These are phyloP conservation scores for Collariella sp. DNA, from an alignment of 495 filamentous ascomycete genomes.

Conservation along the genomic window DNA sequence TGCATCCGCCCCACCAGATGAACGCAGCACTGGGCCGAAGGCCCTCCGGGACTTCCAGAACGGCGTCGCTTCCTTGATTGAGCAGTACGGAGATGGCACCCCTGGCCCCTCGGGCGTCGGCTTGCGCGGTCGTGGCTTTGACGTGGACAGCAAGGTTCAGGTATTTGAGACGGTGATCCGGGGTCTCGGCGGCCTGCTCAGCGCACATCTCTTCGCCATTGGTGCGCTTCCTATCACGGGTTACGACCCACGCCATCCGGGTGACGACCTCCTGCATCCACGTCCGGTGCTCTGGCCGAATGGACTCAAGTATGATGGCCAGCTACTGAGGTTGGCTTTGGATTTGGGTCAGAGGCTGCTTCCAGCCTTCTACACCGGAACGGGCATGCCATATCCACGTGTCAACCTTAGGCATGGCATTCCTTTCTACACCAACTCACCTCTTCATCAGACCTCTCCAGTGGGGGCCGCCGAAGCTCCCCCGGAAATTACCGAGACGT, in stretches of 20 bases:
- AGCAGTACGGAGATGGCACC: slow-evolving; percentile 79
- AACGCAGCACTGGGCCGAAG: slow-evolving; percentile 44
- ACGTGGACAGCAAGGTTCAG: slow-evolving; percentile 95
- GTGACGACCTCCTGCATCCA: slow-evolving; percentile 30
- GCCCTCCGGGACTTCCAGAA: slow-evolving; percentile 70
- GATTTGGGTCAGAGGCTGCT: slow-evolving; percentile 78
- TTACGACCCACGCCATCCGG: slow-evolving; percentile 47
- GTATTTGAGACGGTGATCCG: slow-evolving; percentile 97
- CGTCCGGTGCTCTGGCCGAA: slow-evolving; percentile 61
- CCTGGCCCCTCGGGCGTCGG: slow-evolving; percentile 61
- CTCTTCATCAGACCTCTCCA: slow-evolving; percentile 43
- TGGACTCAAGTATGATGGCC: slow-evolving; percentile 79
- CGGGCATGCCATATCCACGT: slow-evolving; percentile 87
- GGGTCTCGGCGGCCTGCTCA: slow-evolving; percentile 82
- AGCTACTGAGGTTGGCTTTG: slow-evolving; percentile 73
- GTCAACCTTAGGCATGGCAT: slow-evolving; percentile 90
- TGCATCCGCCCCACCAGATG: slow-evolving; percentile 54
- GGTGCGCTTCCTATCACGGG: slow-evolving; percentile 78
- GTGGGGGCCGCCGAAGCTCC: slow-evolving; percentile 29
- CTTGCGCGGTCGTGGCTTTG: slow-evolving; percentile 71
- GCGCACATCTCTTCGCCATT: slow-evolving; percentile 86
- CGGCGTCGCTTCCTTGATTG: slow-evolving; percentile 68
- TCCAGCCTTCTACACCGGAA: slow-evolving; percentile 80
- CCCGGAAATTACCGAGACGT: slow-evolving; percentile 85
- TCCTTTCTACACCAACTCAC: slow-evolving; percentile 80